A percentile compares a stretch with the other conserved stretches of the same genome.
Evolutionary conservation across 139 green algal genomes (phyloP).

Genomic region (Chlamydomonas applanata): DNA sequence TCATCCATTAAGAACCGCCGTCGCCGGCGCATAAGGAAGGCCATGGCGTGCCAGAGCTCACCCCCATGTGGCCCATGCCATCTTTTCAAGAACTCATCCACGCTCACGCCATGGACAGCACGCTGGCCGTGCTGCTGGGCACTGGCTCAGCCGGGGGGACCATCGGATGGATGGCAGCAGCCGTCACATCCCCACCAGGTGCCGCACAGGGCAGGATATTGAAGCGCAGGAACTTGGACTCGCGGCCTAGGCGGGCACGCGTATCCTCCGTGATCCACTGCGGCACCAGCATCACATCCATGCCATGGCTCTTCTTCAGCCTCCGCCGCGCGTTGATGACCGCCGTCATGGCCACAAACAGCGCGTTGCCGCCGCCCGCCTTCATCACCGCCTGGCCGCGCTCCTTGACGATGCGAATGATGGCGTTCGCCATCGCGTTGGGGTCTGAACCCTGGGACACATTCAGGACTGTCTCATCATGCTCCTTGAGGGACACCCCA

Average conservation of each 20-base stretch:
- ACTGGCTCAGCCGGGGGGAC: slow-evolving; percentile 4
- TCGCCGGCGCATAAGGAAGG: no score
- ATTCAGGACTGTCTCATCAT: slow-evolving; percentile 35
- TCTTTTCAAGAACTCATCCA: neutral
- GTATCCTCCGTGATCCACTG: slow-evolving; percentile 42
- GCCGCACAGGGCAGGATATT: slow-evolving; percentile 29
- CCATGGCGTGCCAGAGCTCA: no score
- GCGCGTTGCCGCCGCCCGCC: slow-evolving; percentile 27
- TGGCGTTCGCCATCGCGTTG: slow-evolving; percentile 34
- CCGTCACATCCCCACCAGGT: slow-evolving; percentile 1
- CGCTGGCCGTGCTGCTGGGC: neutral
- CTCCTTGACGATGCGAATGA: slow-evolving; percentile 36
- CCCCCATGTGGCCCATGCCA: no score
- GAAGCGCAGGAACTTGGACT: slow-evolving; percentile 49
- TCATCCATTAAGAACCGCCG: no score
- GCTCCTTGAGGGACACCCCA: slow-evolving; percentile 8
- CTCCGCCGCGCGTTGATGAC: slow-evolving; percentile 26
- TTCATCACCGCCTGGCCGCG: slow-evolving; percentile 43
- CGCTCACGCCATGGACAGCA: neutral
- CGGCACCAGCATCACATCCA: slow-evolving; percentile 39
- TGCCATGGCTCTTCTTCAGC: slow-evolving; percentile 26
- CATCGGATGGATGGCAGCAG: neutral
- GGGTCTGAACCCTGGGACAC: slow-evolving; percentile 18
- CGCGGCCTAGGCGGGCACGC: slow-evolving; percentile 22
- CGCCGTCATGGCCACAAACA: slow-evolving; percentile 35